Base-by-base conservation (phyloP, 805 yeast genomes). In the Zygosaccharomyces bisporus region DNA sequence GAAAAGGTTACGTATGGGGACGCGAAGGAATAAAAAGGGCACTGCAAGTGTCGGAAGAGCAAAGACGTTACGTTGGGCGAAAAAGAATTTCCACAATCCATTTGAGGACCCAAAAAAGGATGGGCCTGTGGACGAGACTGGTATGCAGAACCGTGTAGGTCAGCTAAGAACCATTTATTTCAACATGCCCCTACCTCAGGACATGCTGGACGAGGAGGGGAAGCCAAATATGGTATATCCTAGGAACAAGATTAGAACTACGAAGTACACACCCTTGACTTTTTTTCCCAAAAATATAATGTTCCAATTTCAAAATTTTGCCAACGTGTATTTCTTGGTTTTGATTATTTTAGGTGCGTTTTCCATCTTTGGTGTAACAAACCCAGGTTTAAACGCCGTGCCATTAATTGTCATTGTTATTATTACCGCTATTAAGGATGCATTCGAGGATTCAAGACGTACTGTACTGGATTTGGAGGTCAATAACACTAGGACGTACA, bases 181-280 rank as follows among this genome's bases (percentile, higher is more conserved):
- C 68, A 84, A 85, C 58, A 58, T 75, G 55, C 70, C 72, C 2
- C 61, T 85, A 20, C 89, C 93, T 1, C 77, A 73, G 17, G 75
- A 75, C 29, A 66, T 73, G 61, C 39, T 78, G 16, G 82, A 81
- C 47, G 80, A 79, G 58, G 74, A 80, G 1, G 82, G 83, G 10
- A 73, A 76, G 29, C 86, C 91, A 1, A 59, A 57, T 14, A 71
- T 73, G 0, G 61, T 65, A n/a, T 91, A 85, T 60, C 80, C 95
- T 8, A 76, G 96, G 49, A 91, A 91, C 71, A 90, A 93, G 64
- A 87, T 93, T 54, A 80, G 97, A 70, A 89, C 98, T 0, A 88
- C 99, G 2, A 91, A 88, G 69, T 91, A 91, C 66, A 91, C 97
- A 2, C 96, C 98, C 4, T 61, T 93, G 36, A 72, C 88, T 6